These are phyloP conservation scores for Sporisorium iseilematis-ciliati DNA, from an alignment of 1,284 basidiomycete species.

Conservation along the genomic window DNA sequence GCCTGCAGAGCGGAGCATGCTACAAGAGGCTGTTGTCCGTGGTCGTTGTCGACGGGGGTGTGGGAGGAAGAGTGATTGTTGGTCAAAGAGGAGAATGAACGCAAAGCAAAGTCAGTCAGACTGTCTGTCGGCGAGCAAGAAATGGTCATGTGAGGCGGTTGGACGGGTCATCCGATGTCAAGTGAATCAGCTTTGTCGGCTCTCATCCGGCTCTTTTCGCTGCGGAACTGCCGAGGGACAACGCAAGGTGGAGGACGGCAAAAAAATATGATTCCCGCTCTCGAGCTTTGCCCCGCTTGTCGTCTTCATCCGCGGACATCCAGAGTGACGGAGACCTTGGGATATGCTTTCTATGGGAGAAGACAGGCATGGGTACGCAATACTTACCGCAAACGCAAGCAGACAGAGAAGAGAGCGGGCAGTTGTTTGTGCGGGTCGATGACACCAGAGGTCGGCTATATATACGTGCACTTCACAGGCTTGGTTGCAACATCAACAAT, in stretches of 20 bases:
- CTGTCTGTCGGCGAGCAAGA: not conserved
- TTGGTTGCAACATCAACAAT: not conserved
- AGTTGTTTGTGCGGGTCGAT: no score
- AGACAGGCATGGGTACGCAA: no score
- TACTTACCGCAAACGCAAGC: no score
- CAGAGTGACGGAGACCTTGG: no score
- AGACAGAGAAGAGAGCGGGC: no score
- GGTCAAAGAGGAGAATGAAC: not conserved
- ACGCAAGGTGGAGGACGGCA: slow-evolving; percentile 1
- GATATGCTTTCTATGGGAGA: no score
- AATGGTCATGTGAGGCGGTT: slow-evolving; percentile 1
- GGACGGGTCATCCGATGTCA: slow-evolving; percentile 1
- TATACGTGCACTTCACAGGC: not conserved
- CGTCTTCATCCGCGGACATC: no score
- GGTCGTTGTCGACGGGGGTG: not conserved
- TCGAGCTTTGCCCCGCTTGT: no score
- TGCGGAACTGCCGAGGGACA: not conserved
- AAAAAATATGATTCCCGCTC: no score
- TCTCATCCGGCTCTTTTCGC: not conserved
- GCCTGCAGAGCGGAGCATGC: slow-evolving; percentile 45
- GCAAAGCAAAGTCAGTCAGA: not conserved
- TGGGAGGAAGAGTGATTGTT: not conserved
- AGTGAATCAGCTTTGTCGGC: slow-evolving; percentile 6
- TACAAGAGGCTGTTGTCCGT: slow-evolving; percentile 14
- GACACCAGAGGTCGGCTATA: not conserved